These are phyloP conservation scores for Vanrija humicola DNA, from an alignment of 1,284 basidiomycete species.

Conservation along the genomic window DNA sequence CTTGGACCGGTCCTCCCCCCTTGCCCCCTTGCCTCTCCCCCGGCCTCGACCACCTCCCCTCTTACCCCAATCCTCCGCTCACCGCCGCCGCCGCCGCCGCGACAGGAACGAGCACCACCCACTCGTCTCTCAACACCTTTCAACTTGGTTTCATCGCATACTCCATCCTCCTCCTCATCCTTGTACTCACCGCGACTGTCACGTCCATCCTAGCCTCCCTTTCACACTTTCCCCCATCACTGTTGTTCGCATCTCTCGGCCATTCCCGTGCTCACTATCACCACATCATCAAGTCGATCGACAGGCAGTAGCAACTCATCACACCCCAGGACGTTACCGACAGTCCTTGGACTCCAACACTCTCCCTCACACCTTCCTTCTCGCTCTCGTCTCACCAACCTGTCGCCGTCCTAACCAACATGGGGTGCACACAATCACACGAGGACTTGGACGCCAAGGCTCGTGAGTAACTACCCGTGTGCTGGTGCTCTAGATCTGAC, in stretches of 20 bases:
- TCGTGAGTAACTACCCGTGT: constrained; percentile 28
- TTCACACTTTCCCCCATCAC: neutral
- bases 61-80: too few species aligned
- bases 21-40: neutral
- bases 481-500: neutral
- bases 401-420: constrained; percentile 10
- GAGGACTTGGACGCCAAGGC: constrained; percentile 50
- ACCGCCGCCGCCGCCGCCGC: too few species aligned
- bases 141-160: neutral
- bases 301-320: too few species aligned
- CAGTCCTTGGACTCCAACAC: too few species aligned
- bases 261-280: too few species aligned
- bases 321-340: too few species aligned
- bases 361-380: neutral
- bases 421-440: constrained; percentile 52
- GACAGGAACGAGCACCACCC: too few species aligned
- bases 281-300: too few species aligned
- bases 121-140: neutral
- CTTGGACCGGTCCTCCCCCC: neutral
- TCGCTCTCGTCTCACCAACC: neutral
- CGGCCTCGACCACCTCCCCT: neutral
- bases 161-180: neutral
- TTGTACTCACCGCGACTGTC: neutral
- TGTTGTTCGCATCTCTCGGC: neutral
- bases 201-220: neutral